Evolutionary conservation across 441 rosid species (phyloP), one percentile per base, ranked within the genome.

Genomic region (Macaranga tanarius): DNA sequence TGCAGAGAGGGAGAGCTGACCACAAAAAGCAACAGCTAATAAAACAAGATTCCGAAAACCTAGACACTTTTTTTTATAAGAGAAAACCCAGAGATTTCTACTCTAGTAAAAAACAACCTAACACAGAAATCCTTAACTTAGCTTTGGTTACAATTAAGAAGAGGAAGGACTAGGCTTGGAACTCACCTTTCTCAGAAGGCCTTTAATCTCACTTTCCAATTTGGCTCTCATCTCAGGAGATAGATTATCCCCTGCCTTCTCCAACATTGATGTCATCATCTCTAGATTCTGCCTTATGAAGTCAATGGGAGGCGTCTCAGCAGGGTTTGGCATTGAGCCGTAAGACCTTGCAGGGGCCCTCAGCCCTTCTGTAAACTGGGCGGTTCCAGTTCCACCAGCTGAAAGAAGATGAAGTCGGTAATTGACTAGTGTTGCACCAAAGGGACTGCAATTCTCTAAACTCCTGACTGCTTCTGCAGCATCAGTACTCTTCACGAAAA

Each of bases 211-310:
- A 23, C 76, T 74, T 84, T 88, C 95, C 67, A 92, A 72, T 76
- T 88, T 88, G 20, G 78, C 87, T 81, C 71, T 92, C 63, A 83
- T 89, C 82, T 88, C 96, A 2, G 88, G 89, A 25, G 97, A 88
- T 73, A 95, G 85, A 75, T 82, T 82, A 77, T 92, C 86, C 50
- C 99, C 99, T 0, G 94, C 85, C 70, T 89, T 82, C 84, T 88
- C 88, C 77, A 95, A 84, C 97, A 89, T 89, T 52, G 86, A 77
- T 15, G 92, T 92, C 97, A 95, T 92, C 90, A 87, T 91, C 87
- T 88, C 90, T 52, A 92, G 86, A 82, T 95, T 92, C 79, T 87
- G 84, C 85, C 83, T 85, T 75, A 95, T 95, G 31, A 86, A 75
- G 72, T 95, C 89, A 57, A 95, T 75, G 9, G 87, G 87, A 7